Percentiles rank a stretch among this genome's conserved stretches.
These are phyloP conservation scores for Penicillium sp. DNA, from an alignment of 2,329 filamentous ascomycete genomes.

Conservation along the genomic window DNA sequence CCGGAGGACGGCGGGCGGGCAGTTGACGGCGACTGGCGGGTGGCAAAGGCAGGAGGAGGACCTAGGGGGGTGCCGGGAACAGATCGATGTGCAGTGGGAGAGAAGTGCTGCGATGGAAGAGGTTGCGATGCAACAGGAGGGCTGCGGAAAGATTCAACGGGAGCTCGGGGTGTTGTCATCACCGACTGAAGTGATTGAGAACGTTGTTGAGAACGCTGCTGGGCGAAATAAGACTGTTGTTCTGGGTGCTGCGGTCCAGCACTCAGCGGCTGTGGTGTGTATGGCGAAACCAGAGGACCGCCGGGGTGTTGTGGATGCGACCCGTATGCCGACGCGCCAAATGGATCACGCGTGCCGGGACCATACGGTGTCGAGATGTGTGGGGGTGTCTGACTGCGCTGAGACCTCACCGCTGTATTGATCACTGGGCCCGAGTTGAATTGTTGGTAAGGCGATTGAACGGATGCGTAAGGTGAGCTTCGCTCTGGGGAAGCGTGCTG, in stretches of 20 bases:
- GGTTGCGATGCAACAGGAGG: slow-evolving; percentile 35
- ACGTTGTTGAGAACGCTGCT: slow-evolving; percentile 39
- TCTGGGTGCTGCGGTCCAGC: slow-evolving; percentile 32
- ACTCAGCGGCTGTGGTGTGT: slow-evolving; percentile 39
- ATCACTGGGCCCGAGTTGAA: slow-evolving; percentile 33
- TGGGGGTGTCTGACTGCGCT: slow-evolving; percentile 37
- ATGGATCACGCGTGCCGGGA: slow-evolving; percentile 38
- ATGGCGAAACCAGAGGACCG: slow-evolving; percentile 39
- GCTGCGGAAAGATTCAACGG: slow-evolving; percentile 37
- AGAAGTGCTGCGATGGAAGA: slow-evolving; percentile 36
- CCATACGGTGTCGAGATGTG: slow-evolving; percentile 33
- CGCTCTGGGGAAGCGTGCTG: slow-evolving; percentile 47
- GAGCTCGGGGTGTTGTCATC: slow-evolving; percentile 35
- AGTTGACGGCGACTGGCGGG: slow-evolving; percentile 39
- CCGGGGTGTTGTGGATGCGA: slow-evolving; percentile 29
- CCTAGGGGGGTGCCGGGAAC: slow-evolving; percentile 52
- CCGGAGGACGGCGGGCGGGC: slow-evolving; percentile 41
- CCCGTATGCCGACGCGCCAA: slow-evolving; percentile 32
- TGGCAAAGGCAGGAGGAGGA: slow-evolving; percentile 40
- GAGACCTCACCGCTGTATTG: slow-evolving; percentile 31
- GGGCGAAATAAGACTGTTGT: slow-evolving; percentile 40
- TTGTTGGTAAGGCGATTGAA: slow-evolving; percentile 45
- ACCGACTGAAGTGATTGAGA: slow-evolving; percentile 44
- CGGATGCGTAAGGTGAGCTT: slow-evolving; percentile 40
- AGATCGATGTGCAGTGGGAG: slow-evolving; percentile 41